Evolutionary conservation across 2,329 filamentous ascomycete genomes (phyloP).

Genomic region (Dothidotthia symphoricarpi): DNA sequence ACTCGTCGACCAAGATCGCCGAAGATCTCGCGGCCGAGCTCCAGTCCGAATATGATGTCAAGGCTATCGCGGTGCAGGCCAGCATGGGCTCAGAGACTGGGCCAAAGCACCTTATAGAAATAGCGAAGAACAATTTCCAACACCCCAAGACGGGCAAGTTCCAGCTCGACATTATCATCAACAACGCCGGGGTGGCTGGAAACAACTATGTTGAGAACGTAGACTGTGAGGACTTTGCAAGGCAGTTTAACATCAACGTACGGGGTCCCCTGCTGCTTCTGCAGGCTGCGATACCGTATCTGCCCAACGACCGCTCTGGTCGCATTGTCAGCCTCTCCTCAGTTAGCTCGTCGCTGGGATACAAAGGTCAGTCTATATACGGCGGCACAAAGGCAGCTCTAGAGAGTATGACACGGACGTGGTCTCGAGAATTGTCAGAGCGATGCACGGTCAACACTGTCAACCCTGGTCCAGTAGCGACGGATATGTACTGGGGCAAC

Average conservation of each 20-base stretch:
- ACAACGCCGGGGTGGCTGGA: slow-evolving; percentile 72
- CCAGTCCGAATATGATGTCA: slow-evolving; percentile 56
- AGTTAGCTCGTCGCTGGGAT: slow-evolving; percentile 59
- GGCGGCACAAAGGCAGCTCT: slow-evolving; percentile 66
- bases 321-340: slow-evolving; percentile 63
- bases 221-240: slow-evolving; percentile 63
- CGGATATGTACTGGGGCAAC: slow-evolving; percentile 62
- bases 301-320: slow-evolving; percentile 66
- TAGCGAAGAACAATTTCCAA: slow-evolving; percentile 59
- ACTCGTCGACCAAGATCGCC: slow-evolving; percentile 56
- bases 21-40: slow-evolving; percentile 58
- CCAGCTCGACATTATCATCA: slow-evolving; percentile 79
- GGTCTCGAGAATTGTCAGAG: slow-evolving; percentile 62
- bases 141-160: slow-evolving; percentile 55
- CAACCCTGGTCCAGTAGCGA: slow-evolving; percentile 64
- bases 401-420: slow-evolving; percentile 68
- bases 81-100: slow-evolving; percentile 65
- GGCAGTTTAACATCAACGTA: slow-evolving; percentile 77
- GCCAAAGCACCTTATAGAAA: slow-evolving; percentile 59
- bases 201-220: slow-evolving; percentile 67
- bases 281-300: slow-evolving; percentile 67
- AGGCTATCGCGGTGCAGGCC: slow-evolving; percentile 64
- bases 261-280: slow-evolving; percentile 75
- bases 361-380: slow-evolving; percentile 60
- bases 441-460: slow-evolving; percentile 64